Percentiles rank a stretch among this genome's conserved stretches.
phyloP scores from a whole-genome alignment of 306 rosid species.

The Cucurbita pepo region DNA sequence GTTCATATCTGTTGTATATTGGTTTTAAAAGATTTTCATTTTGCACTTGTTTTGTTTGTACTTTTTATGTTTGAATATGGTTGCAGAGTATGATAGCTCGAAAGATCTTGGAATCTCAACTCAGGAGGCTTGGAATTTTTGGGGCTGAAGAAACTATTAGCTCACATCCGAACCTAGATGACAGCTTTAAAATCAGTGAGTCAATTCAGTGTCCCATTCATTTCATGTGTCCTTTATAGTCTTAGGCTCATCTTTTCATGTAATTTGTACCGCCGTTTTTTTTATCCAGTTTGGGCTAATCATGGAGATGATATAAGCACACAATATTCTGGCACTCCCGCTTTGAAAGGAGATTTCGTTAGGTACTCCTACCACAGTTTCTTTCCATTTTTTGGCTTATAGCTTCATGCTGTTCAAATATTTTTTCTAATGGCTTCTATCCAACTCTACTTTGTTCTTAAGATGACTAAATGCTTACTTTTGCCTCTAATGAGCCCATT shows the following conservation, averaged over 20 bases:
- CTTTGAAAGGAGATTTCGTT: constrained; percentile 91
- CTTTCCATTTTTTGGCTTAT: background rate
- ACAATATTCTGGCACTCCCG: constrained; percentile 93
- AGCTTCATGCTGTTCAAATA: background rate
- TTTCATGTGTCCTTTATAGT: background rate
- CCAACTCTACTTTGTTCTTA: background rate
- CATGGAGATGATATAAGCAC: constrained; percentile 92
- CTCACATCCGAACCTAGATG: constrained; percentile 87
- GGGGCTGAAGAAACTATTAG: constrained; percentile 91
- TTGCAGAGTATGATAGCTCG: constrained; percentile 93
- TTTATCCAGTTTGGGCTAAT: constrained; percentile 82
- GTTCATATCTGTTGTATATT: background rate
- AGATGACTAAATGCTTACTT: background rate
- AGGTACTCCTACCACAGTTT: constrained; percentile 41
- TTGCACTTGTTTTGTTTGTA: background rate
- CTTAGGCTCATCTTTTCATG: constrained; percentile 4
- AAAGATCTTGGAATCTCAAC: constrained; percentile 80
- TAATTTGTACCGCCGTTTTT: constrained; percentile 9
- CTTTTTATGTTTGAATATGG: constrained; percentile 2
- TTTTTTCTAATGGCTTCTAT: background rate
- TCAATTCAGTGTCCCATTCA: constrained; percentile 4
- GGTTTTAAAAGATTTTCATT: background rate
- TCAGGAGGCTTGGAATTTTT: constrained; percentile 81
- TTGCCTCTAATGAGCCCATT: background rate
- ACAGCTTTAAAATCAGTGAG: constrained; percentile 69